Base-by-base conservation (phyloP, 129 eudicot species). In the Chrysanthemum seticuspe region DNA sequence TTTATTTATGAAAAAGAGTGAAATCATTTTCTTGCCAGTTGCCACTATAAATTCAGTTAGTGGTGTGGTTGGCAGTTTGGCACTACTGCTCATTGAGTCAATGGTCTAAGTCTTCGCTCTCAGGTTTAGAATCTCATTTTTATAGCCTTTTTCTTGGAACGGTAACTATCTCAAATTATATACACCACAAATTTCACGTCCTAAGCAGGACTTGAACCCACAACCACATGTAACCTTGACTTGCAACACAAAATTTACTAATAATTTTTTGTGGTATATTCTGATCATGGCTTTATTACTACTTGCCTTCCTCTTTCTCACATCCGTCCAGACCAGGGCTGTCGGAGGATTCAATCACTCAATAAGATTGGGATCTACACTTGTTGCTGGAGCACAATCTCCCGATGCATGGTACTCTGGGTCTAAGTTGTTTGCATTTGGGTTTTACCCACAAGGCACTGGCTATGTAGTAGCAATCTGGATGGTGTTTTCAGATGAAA, bases 401-500 rank as follows among this genome's bases (percentile, higher is more conserved):
- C 9, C 21, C 23, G 7, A 36, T 21, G 53, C 81, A 70, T 81
- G 84, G 84, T 65, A 13, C 40, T 81, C 84, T 8, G 62, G 57
- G 34, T 76, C 85, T 31, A 13, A 40, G 0, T 45, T 21, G 53
- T 81, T 64, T 40, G 78, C 81, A 16, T 81, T 81, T 44, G 81
- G 86, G 25, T 78, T 78, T 55, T 64, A 67, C 10, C 74, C 27
- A 31, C 80, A 74, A 70, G 73, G 68, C 19, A 51, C 50, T 40
- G 81, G 71, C 27, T 78, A 62, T 52, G 53, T 21, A 45, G 80
- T 78, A 27, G 86, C 83, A 27, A 82, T 82, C 50, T 82, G 82
- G 82, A 31, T 82, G 12, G 73, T 9, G 12, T 29, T 23, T 1
- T 5, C 1, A n/a, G 51, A 27, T n/a, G 78, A 73, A 16, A 65